Base-by-base conservation (phyloP, 2,329 filamentous ascomycete species). In the Bertia moriformis region DNA sequence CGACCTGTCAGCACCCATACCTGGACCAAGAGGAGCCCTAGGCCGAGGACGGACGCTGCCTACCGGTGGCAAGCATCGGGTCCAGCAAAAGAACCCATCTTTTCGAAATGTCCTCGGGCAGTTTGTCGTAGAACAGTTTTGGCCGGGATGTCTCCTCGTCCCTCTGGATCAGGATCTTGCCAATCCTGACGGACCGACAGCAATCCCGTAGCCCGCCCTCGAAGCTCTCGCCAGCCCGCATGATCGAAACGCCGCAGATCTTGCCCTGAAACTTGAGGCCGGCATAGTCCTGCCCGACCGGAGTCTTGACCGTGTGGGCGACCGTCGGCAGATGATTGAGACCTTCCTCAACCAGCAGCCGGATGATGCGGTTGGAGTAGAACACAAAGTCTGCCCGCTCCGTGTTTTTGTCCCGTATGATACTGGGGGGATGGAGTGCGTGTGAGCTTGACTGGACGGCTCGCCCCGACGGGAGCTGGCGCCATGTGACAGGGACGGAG, bases 31-130 rank as follows among this genome's bases (percentile, higher is more conserved):
- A n/a, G n/a, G n/a, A n/a, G n/a, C n/a, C n/a, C n/a, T n/a, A n/a
- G n/a, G n/a, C n/a, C n/a, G 19, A 19, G 41, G 27, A 22, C 27
- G 20, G 4, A 18, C 13, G 43, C 10, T 45, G 47, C 67, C 51
- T 61, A 88, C 86, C 88, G 49, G 91, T 98, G 42, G 91, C 91
- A 62, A 98, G 88, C 91, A 98, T 98, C n/a, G 91, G 91, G 56
- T 98, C 91, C 36, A 98, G 64, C 35, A 98, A 67, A 43, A 98
- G 65, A 24, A 95, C 89, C 88, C 91, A 98, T 57, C 91, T 70
- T 40, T 89, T 73, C 18, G 83, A 75, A 57, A 98, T 95, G 56
- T 98, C 91, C 54, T 86, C 81, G 4, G 91, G 91, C 27, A 98
- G 71, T 65, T 98, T 98, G 52, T 96, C 89, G 61, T 96, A 98